phyloP scores from a whole-genome alignment of 2,329 filamentous ascomycete genomes.

The Thermomyces lanuginosus region DNA sequence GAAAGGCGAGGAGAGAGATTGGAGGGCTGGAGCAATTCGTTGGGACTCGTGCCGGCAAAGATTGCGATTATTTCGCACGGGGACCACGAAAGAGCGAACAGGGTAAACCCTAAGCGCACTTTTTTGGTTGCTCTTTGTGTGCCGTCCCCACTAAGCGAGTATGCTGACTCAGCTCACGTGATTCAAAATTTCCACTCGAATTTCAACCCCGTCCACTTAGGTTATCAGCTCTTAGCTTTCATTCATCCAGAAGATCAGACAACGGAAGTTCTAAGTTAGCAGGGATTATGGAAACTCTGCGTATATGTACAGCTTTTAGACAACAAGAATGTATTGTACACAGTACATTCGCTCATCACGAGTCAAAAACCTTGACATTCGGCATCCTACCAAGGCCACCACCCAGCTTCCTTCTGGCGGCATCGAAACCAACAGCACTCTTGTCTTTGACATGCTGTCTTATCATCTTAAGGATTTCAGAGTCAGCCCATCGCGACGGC shows the following conservation, averaged over 20 bases:
- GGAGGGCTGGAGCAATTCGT: constrained; percentile 26
- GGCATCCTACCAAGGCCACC: constrained; percentile 34
- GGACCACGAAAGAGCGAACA: constrained; percentile 18
- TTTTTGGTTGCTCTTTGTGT: no score
- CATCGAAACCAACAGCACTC: constrained; percentile 36
- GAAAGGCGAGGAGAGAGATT: constrained; percentile 13
- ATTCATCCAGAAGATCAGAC: no score
- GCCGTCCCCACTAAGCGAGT: constrained; percentile 9
- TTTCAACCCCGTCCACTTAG: no score
- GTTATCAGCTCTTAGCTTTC: no score
- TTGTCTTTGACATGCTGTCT: constrained; percentile 62
- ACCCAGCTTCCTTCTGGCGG: constrained; percentile 23
- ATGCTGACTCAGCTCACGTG: no score
- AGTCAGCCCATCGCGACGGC: constrained; percentile 67
- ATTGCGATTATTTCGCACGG: constrained; percentile 23
- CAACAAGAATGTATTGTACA: constrained; percentile 2
- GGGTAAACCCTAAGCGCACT: constrained; percentile 26
- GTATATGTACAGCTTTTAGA: not conserved
- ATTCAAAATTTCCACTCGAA: no score
- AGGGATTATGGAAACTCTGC: no score
- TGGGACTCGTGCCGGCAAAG: constrained; percentile 15
- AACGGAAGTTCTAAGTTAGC: no score
- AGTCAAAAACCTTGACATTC: constrained; percentile 27
- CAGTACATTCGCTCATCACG: constrained; percentile 2
- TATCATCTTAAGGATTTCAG: constrained; percentile 60